Base-by-base conservation (phyloP, 306 rosid genomes). In the Gastrolobium bilobum region DNA sequence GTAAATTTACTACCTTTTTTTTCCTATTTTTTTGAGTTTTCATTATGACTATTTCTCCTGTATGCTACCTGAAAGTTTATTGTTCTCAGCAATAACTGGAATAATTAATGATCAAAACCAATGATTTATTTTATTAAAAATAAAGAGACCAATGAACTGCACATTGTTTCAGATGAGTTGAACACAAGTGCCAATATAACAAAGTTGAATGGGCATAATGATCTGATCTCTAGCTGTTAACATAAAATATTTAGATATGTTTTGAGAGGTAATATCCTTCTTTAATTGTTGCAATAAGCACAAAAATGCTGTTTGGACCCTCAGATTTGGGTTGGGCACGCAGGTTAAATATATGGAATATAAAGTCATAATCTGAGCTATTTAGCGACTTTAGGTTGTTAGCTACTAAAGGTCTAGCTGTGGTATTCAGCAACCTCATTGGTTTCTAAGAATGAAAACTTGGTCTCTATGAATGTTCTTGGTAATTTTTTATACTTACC, bases 1-100 rank as follows among this genome's bases (percentile, higher is more conserved):
- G 99, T 94, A 87, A 89, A 73, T 64, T 68, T 29, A 31, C 71
- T 71, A 67, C 34, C 54, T 6, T 44, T 59, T 70, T 50, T 50
- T 68, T 61, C 68, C 60, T 74, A 64, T 20, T 20, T 52, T 52
- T 34, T 7, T 56, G 73, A 3, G 63, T 15, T 42, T 37, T 56
- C 50, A 61, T 69, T 38, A 4, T 68, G 61, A 67, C 65, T 11
- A 29, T 54, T 11, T 81, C 80, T 46, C 42, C 3, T 15, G 13
- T 14, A 53, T 81, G 68, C 57, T 72, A 61, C 43, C 33, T 31
- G 68, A 50, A 54, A 77, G 52, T 76, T 67, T 68, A 51, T 68
- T 60, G 13, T 68, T 74, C 56, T 73, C 68, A 13, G 39, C 3
- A 42, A 56, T 33, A 59, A 54, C 76, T 66, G 33, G 68, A 56